phyloP scores from a whole-genome alignment of 768 basidiomycete genomes.

The Mycena floridula region DNA sequence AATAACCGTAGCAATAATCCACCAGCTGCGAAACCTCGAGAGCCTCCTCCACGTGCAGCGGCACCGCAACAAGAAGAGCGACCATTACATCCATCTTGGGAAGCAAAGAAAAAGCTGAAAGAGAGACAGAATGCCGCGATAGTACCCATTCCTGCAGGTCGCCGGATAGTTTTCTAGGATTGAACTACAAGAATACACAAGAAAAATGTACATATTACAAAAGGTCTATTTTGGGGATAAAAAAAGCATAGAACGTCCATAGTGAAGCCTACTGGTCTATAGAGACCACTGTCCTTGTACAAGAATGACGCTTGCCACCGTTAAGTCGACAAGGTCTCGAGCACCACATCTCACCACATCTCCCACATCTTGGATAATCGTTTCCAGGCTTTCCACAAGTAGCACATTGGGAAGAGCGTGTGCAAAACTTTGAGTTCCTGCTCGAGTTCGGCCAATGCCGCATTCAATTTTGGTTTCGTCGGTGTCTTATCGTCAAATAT shows the following conservation, averaged over 20 bases:
- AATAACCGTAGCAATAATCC: constrained; percentile 2
- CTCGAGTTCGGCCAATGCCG: constrained; percentile 47
- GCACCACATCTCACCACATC: constrained; percentile 58
- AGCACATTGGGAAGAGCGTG: constrained; percentile 32
- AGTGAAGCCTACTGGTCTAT: no score
- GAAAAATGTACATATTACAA: not conserved
- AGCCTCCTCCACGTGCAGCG: constrained; percentile 3
- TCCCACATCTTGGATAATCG: constrained; percentile 55
- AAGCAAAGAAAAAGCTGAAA: constrained; percentile 81
- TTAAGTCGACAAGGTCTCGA: constrained; percentile 53
- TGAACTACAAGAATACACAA: not conserved
- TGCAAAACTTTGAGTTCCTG: constrained; percentile 44
- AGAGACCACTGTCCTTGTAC: no score
- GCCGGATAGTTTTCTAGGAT: constrained; percentile 70
- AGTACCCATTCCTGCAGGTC: constrained; percentile 59
- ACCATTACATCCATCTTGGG: constrained; percentile 93
- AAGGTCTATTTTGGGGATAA: no score
- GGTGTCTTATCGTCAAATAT: no score
- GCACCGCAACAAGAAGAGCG: constrained; percentile 8
- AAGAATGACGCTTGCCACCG: constrained; percentile 46
- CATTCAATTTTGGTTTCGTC: constrained; percentile 29
- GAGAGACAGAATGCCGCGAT: constrained; percentile 60
- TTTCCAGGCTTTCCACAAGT: constrained; percentile 46
- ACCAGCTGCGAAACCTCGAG: constrained; percentile 1
- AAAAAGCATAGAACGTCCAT: no score